phyloP scores from a whole-genome alignment of 805 yeast species.

The Wickerhamomyces ciferrii region DNA sequence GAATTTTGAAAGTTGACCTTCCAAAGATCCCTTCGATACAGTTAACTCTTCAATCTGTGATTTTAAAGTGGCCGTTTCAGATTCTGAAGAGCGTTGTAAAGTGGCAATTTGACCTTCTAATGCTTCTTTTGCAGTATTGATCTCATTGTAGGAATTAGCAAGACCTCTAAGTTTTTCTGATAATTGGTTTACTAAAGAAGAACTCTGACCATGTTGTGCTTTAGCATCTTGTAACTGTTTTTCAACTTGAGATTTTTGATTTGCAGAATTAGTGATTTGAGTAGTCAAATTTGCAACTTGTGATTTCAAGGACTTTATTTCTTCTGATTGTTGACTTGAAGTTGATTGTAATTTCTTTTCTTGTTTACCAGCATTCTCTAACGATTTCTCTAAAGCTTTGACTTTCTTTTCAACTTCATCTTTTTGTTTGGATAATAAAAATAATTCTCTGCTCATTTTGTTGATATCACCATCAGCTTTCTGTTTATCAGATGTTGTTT shows the following conservation, averaged over 20 bases:
- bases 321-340: slow-evolving; percentile 13
- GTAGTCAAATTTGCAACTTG: slow-evolving; percentile 5
- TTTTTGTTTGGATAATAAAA: slow-evolving; percentile 57
- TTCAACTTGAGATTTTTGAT: slow-evolving; percentile 9
- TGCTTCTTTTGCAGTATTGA: slow-evolving; percentile 18
- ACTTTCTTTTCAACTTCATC: slow-evolving; percentile 41
- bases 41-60: slow-evolving; percentile 9
- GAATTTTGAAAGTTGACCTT: slow-evolving; percentile 1
- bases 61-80: slow-evolving; percentile 11
- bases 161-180: slow-evolving; percentile 40
- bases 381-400: slow-evolving; percentile 31
- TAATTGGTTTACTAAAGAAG: slow-evolving; percentile 32
- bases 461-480: slow-evolving; percentile 85
- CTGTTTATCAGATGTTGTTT: slow-evolving; percentile 33
- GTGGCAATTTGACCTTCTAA: slow-evolving; percentile 13
- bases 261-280: background rate
- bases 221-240: slow-evolving; percentile 22
- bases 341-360: slow-evolving; percentile 14
- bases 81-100: slow-evolving; percentile 3
- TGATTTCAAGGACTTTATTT: slow-evolving; percentile 5
- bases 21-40: slow-evolving; percentile 1
- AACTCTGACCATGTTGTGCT: slow-evolving; percentile 24
- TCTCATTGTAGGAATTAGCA: slow-evolving; percentile 27
- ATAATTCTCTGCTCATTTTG: slow-evolving; percentile 82
- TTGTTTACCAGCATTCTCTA: slow-evolving; percentile 17